Base-by-base conservation (phyloP, 176 grass and related monocot species). In the Paspalum notatum region DNA sequence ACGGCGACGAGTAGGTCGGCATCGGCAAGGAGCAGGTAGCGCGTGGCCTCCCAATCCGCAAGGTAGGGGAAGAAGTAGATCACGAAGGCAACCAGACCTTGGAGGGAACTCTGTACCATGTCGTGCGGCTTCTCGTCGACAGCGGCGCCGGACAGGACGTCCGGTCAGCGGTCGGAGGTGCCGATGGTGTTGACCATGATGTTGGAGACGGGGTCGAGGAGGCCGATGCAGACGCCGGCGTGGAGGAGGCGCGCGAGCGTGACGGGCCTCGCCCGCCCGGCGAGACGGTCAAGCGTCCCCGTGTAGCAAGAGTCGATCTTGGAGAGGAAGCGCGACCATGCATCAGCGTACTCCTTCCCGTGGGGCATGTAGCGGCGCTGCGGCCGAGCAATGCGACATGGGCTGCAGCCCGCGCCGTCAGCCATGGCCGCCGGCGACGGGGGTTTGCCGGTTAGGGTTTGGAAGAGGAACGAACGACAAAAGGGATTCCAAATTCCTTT, bases 41-140 rank as follows among this genome's bases (percentile, higher is more conserved):
- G 65, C 32, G 62, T 14, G 26, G 82, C 73, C 43, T 84, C 64
- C 82, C 82, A 77, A 5, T 11, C 4, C 25, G 73, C 9, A 12
- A 84, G 53, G 82, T 84, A 84, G 25, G 82, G 64, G 73, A 84
- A 84, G 52, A 84, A 77, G 82, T 83, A 77, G 63, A 84, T 0
- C 0, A 84, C 63, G 53, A 76, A 84, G 62, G 65, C 55, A 44
- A 71, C 1, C 26, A 85, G 83, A 9, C 74, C 74, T 3, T 61
- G 8, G 27, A 78, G 25, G 12, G 72, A 84, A 1, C 18, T 40
- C 51, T 8, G 55, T 12, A 0, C 18, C 72, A 60, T 22, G 51
- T 84, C 62, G 1, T 20, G 8, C 42, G 14, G 25, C 72, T 68
- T 57, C 41, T n/a, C 13, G 6, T 59, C 72, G 13, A 70, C 52